These are phyloP conservation scores for Syzygium malaccense DNA, from an alignment of 441 rosid genomes.

Conservation along the genomic window DNA sequence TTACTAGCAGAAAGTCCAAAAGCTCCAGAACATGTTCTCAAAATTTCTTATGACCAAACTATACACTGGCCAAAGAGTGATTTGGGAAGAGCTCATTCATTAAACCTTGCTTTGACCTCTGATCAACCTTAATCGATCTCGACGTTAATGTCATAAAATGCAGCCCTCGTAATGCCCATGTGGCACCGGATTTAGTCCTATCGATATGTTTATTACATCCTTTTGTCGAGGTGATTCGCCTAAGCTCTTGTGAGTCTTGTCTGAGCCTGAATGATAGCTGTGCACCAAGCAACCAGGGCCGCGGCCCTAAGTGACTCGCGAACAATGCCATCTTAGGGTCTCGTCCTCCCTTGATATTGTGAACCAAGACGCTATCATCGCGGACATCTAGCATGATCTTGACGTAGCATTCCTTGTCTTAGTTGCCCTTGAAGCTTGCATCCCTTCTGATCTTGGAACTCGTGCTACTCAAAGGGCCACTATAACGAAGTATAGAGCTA, in stretches of 20 bases:
- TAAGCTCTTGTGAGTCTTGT: slow-evolving; percentile 51
- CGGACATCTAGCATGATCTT: slow-evolving; percentile 45
- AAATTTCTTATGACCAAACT: not conserved
- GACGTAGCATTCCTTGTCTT: slow-evolving; percentile 25
- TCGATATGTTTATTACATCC: slow-evolving; percentile 23
- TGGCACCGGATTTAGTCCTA: slow-evolving; percentile 50
- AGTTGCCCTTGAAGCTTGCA: slow-evolving; percentile 35
- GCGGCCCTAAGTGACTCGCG: slow-evolving; percentile 27
- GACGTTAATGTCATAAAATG: slow-evolving; percentile 43
- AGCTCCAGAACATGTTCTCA: too few relatives aligned
- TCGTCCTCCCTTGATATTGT: slow-evolving; percentile 24
- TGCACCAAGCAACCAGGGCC: slow-evolving; percentile 29
- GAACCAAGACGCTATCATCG: slow-evolving; percentile 38
- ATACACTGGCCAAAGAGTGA: slow-evolving; percentile 60
- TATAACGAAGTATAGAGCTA: slow-evolving; percentile 18
- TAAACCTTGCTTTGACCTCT: slow-evolving; percentile 43
- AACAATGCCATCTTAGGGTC: slow-evolving; percentile 27
- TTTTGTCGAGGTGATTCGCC: slow-evolving; percentile 33
- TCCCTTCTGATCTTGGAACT: slow-evolving; percentile 24
- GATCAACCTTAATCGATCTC: slow-evolving; percentile 49
- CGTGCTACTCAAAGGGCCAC: slow-evolving; percentile 27
- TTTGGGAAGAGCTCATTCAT: slow-evolving; percentile 40
- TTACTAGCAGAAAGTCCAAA: too few relatives aligned
- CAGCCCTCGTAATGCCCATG: slow-evolving; percentile 57
- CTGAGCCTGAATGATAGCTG: slow-evolving; percentile 21